Evolutionary conservation across 495 filamentous ascomycete genomes (phyloP), one percentile per base, ranked within the genome.

Genomic region (Penicillium ochrochloron): DNA sequence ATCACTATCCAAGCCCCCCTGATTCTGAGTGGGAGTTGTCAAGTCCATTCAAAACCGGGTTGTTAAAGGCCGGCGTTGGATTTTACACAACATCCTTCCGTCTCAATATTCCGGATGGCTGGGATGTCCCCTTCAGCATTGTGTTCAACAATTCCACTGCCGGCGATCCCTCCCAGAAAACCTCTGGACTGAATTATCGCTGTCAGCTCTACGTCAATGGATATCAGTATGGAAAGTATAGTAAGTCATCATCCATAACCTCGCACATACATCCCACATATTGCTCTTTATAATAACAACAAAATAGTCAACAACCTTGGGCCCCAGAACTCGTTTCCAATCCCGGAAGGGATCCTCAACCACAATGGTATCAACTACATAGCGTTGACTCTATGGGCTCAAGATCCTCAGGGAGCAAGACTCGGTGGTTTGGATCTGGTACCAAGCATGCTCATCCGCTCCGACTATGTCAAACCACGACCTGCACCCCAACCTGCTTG

Each of bases 221-320:
- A 6, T 92, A 82, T 64, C 88, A 91, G 68, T 91, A 86, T 68
- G 89, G 88, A 8, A 88, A 90, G 71, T 88, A 88, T 57, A 63
- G 69, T 74, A 65, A 63, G 69, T 74, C 61, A 12, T 11, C 11
- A 41, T 37, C 35, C 39, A 14, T 14, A 4, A 15, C 15, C 33
- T 55, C 21, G 11, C 19, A 11, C 29, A 27, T 29, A 4, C 27
- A 11, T n/a, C 10, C 2, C 12, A 3, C 1, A 15, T n/a, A 10
- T 21, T 31, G 29, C 12, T 31, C 11, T 21, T 23, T 9, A 51
- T 5, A 19, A 12, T 33, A 35, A 55, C 1, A 19, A n/a, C 12
- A 35, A 34, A 17, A 1, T 34, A 70, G 79, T 73, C 23, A 73
- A 76, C 57, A 62, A 91, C 52, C 75, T 91, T 59, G 90, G 89